A percentile compares a stretch with the other conserved stretches of the same genome.
Conservation (phyloP, 2,329 filamentous ascomycete species). For the Cladobotryum protrusum region DNA sequence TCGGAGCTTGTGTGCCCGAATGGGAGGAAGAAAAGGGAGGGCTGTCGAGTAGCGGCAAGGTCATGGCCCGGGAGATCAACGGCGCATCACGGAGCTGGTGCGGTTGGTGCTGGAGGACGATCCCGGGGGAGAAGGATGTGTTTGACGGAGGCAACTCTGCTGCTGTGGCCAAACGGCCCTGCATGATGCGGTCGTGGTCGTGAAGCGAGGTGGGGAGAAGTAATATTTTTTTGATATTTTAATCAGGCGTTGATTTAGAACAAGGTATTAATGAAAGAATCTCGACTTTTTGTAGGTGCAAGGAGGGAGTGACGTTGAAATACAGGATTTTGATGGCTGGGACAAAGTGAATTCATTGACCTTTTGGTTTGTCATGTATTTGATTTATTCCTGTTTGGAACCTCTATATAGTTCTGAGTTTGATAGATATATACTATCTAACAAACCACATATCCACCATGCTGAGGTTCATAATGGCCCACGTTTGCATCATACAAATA, state of each 20-base stretch:
- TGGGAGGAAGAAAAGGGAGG: conserved; percentile 69
- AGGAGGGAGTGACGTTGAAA: no score
- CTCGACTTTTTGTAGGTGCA: no score
- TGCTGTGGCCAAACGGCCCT: not conserved
- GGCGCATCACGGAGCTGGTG: conserved; percentile 77
- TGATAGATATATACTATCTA: no score
- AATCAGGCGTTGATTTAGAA: not conserved
- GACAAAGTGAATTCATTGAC: no score
- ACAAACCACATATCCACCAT: no score
- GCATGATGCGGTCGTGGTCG: no score
- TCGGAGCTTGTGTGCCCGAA: conserved; percentile 81
- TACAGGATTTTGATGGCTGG: no score
- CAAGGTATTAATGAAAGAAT: no score
- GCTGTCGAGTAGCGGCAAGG: conserved; percentile 36
- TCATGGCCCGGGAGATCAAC: conserved; percentile 63
- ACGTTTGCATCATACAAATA: not conserved
- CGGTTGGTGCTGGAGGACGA: conserved; percentile 78
- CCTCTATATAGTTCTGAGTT: no score
- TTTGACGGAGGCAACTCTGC: conserved; percentile 19
- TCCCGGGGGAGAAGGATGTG: conserved; percentile 51
- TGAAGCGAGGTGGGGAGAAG: not conserved
- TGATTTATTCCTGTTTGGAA: no score
- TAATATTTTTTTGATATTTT: not conserved
- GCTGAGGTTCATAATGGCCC: no score
- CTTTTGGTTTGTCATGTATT: no score